These are phyloP conservation scores for Fusarium beomiforme DNA, from an alignment of 2,329 filamentous ascomycete species.

Conservation along the genomic window DNA sequence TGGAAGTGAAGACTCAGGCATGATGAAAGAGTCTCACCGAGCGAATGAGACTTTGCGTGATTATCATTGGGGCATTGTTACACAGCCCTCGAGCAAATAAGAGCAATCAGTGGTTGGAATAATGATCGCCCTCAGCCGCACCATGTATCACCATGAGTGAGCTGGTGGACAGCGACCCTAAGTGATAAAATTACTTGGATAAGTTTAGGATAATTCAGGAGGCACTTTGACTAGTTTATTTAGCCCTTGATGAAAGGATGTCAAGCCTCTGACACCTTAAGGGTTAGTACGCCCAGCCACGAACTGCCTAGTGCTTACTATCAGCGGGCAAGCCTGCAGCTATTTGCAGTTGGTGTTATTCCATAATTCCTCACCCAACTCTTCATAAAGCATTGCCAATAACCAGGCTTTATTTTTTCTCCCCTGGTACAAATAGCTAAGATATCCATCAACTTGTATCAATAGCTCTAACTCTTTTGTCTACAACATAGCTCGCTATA, in stretches of 20 bases:
- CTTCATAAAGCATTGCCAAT: neutral
- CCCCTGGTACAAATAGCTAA: neutral
- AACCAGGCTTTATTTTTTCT: neutral
- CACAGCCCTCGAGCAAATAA: neutral
- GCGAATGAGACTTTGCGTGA: neutral
- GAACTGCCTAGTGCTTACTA: constrained; percentile 7
- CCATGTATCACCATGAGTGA: neutral
- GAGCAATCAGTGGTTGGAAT: neutral
- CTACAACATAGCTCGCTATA: constrained; percentile 24
- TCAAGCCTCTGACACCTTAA: too few relatives aligned
- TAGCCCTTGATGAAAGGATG: too few relatives aligned
- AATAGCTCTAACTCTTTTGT: neutral
- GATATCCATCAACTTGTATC: constrained; percentile 2
- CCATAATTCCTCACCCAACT: neutral
- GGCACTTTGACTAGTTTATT: neutral
- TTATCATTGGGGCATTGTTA: neutral
- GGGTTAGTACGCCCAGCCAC: too few relatives aligned
- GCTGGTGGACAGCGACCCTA: neutral
- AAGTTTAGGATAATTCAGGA: neutral
- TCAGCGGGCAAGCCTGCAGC: neutral
- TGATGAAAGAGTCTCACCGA: neutral
- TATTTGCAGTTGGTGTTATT: neutral
- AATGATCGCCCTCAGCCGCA: constrained; percentile 1
- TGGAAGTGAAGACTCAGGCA: constrained; percentile 13
- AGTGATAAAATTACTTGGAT: neutral